Percentiles rank a stretch among this genome's conserved stretches.
These are phyloP conservation scores for Fraxinus quadrangulata DNA, from an alignment of 257 asterid species.

Conservation along the genomic window DNA sequence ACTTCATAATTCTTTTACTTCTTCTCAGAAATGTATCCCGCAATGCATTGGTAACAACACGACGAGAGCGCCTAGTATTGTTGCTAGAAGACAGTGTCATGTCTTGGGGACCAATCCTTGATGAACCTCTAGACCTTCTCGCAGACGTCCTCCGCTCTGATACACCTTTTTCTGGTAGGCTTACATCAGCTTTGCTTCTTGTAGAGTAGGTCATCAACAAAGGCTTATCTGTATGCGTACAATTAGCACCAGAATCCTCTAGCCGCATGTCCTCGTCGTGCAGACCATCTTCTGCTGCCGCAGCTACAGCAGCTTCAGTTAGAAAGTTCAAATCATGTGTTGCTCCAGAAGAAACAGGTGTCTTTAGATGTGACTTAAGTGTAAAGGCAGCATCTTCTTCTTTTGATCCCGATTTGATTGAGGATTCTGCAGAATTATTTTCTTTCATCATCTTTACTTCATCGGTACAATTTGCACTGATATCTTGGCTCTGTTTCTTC, in stretches of 20 bases:
- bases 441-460: constrained; percentile 37
- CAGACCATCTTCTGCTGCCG: constrained; percentile 49
- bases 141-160: constrained; percentile 44
- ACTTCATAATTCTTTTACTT: constrained; percentile 58
- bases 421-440: constrained; percentile 44
- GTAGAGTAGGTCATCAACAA: constrained; percentile 41
- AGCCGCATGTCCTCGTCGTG: constrained; percentile 42
- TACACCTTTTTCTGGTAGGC: constrained; percentile 43
- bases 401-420: constrained; percentile 34
- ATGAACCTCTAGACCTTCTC: constrained; percentile 64
- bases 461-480: constrained; percentile 35
- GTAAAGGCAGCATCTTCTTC: constrained; percentile 43
- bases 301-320: constrained; percentile 62
- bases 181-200: constrained; percentile 50
- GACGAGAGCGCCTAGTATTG: constrained; percentile 40
- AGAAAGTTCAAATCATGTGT: constrained; percentile 50
- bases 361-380: constrained; percentile 30
- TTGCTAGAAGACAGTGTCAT: constrained; percentile 33
- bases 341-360: constrained; percentile 33
- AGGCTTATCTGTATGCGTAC: constrained; percentile 38
- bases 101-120: constrained; percentile 51
- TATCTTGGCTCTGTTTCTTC: constrained; percentile 54
- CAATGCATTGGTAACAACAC: constrained; percentile 33
- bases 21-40: constrained; percentile 62
- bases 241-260: constrained; percentile 39